phyloP scores from a whole-genome alignment of 768 basidiomycete genomes.

The Russula virescens region DNA sequence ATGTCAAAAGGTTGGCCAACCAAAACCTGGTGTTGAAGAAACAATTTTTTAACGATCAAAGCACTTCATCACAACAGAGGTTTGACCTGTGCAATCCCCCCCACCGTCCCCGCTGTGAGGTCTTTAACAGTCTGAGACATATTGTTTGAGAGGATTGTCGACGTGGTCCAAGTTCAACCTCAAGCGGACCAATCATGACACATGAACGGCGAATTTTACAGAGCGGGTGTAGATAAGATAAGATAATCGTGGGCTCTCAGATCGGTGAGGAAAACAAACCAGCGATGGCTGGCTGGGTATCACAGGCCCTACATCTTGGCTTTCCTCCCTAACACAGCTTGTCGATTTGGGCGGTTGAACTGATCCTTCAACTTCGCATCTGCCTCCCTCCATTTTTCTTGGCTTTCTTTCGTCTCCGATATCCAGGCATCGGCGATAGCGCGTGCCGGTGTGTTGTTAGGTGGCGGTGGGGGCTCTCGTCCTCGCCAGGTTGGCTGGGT shows the following conservation, averaged over 20 bases:
- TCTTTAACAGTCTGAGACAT: constrained; percentile 74
- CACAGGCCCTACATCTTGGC: constrained; percentile 24
- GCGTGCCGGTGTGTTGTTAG: constrained; percentile 44
- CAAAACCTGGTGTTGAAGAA: constrained; percentile 48
- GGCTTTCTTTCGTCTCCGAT: constrained; percentile 51
- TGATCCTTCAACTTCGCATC: constrained; percentile 43
- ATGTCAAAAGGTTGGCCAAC: constrained; percentile 96
- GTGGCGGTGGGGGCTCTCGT: constrained; percentile 12
- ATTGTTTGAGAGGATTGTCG: neutral
- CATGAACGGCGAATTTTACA: constrained; percentile 20
- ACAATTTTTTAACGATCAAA: constrained; percentile 11
- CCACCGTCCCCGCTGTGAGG: constrained; percentile 83
- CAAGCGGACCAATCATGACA: constrained; percentile 20
- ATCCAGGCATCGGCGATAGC: constrained; percentile 68
- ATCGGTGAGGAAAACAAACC: neutral
- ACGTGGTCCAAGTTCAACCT: constrained; percentile 8
- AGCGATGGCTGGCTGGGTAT: constrained; percentile 16
- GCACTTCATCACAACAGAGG: constrained; percentile 1
- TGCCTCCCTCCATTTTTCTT: constrained; percentile 55
- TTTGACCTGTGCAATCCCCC: constrained; percentile 78
- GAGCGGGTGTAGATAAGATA: constrained; percentile 27
- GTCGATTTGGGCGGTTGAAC: constrained; percentile 52
- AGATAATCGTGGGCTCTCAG: constrained; percentile 26
- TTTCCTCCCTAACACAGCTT: constrained; percentile 15
- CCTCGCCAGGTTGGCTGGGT: constrained; percentile 17